Conservation (phyloP, 192 early-diverging fungal genomes). For the Dissophora ornata region DNA sequence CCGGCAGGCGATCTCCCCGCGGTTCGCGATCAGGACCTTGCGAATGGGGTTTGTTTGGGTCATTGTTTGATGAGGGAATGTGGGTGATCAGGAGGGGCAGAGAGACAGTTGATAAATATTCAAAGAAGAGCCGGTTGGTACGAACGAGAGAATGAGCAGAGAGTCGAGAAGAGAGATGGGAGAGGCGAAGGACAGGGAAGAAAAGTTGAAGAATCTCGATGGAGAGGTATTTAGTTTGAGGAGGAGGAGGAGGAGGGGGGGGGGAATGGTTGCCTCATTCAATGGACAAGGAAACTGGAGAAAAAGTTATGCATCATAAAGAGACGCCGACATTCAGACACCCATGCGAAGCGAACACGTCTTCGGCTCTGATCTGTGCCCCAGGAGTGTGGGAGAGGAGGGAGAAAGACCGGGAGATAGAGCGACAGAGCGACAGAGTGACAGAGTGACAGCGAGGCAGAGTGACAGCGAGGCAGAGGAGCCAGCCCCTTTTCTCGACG, state of each 20-base stretch:
- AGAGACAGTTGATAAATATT: no score
- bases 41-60: constrained; percentile 50
- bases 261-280: neutral
- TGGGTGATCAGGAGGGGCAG: no score
- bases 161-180: neutral
- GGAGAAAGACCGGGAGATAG: no score
- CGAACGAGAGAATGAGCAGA: constrained; percentile 5
- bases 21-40: constrained; percentile 75
- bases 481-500: no score
- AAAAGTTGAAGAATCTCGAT: neutral
- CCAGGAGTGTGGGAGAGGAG: no score
- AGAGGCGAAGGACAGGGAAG: neutral
- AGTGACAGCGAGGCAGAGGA: no score
- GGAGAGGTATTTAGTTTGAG: neutral
- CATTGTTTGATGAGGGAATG: no score
- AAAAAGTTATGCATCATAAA: constrained; percentile 4
- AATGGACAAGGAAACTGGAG: neutral
- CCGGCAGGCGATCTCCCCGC: constrained; percentile 84
- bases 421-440: no score
- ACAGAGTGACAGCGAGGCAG: no score
- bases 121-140: neutral
- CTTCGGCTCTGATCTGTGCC: no score
- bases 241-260: neutral
- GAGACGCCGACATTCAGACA: constrained; percentile 4
- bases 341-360: neutral